Evolutionary conservation across 345 rosid genomes (phyloP), one percentile per base, ranked within the genome.

Genomic region (Sisymbrium altissimum): DNA sequence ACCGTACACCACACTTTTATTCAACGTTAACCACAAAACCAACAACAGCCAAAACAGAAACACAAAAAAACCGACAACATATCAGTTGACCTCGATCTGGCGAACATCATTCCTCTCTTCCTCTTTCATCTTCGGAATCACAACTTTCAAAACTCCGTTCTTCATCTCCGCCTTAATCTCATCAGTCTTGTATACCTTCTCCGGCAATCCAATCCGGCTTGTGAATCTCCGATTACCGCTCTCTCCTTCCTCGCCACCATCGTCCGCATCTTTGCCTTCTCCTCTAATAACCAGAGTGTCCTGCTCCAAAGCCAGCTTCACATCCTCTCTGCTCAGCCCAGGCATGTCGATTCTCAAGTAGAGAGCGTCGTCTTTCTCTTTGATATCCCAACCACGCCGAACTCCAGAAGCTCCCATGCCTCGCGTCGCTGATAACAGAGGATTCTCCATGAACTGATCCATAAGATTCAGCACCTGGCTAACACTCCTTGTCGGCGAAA

Each of bases 91-190:
- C 4, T 73, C 74, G 14, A 90, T 86, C 32, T 83, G 71, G 18
- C 81, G 60, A 2, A 87, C 92, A 48, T 86, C 80, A 45, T 43
- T 57, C 54, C 83, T 72, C 77, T 87, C 93, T 11, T 86, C 85
- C 12, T 85, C 89, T 65, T 89, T 85, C 21, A 85, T 81, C 88
- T 91, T 93, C 0, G 98, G 92, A 68, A 93, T 82, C n/a, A 76
- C 78, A 43, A 93, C 87, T 72, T 81, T 89, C 79, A 93, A 48
- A 52, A 91, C 97, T 0, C 97, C 98, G 29, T 93, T 84, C 84
- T 86, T 93, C 97, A 93, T 89, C 88, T 91, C 97, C 14, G 98
- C 96, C 76, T 80, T 86, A 6, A 91, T 88, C 78, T 82, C 74
- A 18, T 85, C 88, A 1, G 35, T 27, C 52, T 35, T 79, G 46